A percentile compares a stretch with the other conserved stretches of the same genome.
phyloP scores from a whole-genome alignment of 495 filamentous ascomycete species.

The Podospora appendiculata region DNA sequence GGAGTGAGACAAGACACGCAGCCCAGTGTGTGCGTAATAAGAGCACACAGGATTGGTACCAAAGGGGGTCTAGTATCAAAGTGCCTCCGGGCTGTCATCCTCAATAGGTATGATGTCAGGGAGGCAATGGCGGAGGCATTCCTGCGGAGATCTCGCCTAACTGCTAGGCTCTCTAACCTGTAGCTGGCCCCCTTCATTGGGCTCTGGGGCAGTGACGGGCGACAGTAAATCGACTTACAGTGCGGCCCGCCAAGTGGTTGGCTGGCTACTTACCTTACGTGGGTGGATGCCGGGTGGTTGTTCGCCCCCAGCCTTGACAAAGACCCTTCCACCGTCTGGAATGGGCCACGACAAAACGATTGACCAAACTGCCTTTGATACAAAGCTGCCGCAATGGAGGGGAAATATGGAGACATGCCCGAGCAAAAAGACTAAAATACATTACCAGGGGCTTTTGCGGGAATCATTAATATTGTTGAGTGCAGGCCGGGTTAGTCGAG shows the following conservation, averaged over 20 bases:
- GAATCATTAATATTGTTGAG: neutral
- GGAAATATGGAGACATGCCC: neutral
- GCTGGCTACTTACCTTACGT: too few species aligned
- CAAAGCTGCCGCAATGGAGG: neutral
- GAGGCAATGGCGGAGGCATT: conserved; percentile 3
- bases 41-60: too few species aligned
- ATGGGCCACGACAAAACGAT: neutral
- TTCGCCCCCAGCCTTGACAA: neutral
- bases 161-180: too few species aligned
- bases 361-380: neutral
- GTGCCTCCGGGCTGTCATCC: neutral
- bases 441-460: neutral
- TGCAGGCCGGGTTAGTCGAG: neutral
- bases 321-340: neutral
- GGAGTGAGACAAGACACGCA: too few species aligned
- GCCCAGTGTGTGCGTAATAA: too few species aligned
- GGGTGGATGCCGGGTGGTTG: neutral
- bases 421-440: too few species aligned
- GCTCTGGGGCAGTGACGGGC: neutral
- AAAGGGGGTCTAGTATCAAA: too few species aligned
- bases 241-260: too few species aligned
- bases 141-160: conserved; percentile 1
- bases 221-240: neutral
- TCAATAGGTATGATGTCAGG: conserved; percentile 7
- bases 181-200: too few species aligned